A percentile compares a stretch with the other conserved stretches of the same genome.
Evolutionary conservation across 768 basidiomycete genomes (phyloP).

Genomic region (Sutorius australiensis): DNA sequence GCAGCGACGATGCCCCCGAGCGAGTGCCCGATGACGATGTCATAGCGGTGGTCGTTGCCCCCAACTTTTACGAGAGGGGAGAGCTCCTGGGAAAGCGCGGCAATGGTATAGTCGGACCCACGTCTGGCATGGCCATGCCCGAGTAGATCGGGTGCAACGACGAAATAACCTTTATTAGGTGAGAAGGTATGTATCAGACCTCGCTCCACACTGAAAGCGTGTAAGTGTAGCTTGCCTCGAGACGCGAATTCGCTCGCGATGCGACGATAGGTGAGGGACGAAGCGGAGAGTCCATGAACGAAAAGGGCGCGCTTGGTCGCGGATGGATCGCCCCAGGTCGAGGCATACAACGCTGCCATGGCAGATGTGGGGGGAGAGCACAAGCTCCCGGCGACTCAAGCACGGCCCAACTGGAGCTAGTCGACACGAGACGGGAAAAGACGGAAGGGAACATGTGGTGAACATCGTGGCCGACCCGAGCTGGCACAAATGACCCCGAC

Average conservation of each 20-base stretch:
- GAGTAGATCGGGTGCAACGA: constrained; percentile 23
- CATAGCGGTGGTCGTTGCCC: background rate
- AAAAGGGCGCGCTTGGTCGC: constrained; percentile 17
- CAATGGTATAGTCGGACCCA: constrained; percentile 11
- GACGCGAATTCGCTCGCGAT: background rate
- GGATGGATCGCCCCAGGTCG: constrained; percentile 16
- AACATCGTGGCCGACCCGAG: too few relatives aligned
- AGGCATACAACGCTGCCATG: constrained; percentile 3
- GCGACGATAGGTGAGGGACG: constrained; percentile 15
- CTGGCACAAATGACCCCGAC: too few relatives aligned
- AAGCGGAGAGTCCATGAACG: constrained; percentile 16
- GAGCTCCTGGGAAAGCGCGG: constrained; percentile 12
- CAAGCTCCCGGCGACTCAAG: too few relatives aligned
- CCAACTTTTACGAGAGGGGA: constrained; percentile 1
- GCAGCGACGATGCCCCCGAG: constrained; percentile 16
- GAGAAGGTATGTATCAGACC: background rate
- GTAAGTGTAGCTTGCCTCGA: constrained; percentile 2
- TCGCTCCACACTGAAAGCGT: too few relatives aligned
- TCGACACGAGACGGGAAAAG: too few relatives aligned
- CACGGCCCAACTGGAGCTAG: too few relatives aligned
- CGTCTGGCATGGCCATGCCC: constrained; percentile 16
- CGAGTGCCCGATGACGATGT: constrained; percentile 21
- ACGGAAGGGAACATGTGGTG: too few relatives aligned
- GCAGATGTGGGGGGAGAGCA: too few relatives aligned
- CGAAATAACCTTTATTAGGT: constrained; percentile 19